Evolutionary conservation across 1,284 basidiomycete species (phyloP).

Genomic region (Boletus hoseneyae): DNA sequence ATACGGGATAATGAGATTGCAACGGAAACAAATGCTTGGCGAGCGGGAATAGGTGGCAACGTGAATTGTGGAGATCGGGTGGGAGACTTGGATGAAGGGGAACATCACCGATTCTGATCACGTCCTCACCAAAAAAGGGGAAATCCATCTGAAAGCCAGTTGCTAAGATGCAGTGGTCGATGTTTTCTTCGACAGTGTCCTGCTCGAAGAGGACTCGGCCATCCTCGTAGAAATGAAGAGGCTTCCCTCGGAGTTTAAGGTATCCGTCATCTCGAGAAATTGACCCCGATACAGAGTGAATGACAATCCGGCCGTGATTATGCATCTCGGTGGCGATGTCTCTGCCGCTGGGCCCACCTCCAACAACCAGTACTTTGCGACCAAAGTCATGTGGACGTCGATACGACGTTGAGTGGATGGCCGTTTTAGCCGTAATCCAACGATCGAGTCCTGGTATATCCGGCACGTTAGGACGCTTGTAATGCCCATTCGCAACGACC

Average conservation of each 20-base stretch:
- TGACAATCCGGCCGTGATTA: conserved; percentile 41
- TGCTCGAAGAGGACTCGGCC: conserved; percentile 59
- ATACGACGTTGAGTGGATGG: conserved; percentile 65
- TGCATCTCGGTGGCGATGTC: conserved; percentile 63
- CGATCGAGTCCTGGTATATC: conserved; percentile 50
- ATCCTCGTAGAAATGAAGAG: conserved; percentile 40
- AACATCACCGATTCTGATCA: conserved; percentile 32
- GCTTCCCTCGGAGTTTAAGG: conserved; percentile 43
- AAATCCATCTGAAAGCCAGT: conserved; percentile 68
- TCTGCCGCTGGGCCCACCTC: conserved; percentile 64
- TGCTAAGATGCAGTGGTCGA: conserved; percentile 66
- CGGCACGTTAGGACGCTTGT: conserved; percentile 59
- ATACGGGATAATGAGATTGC: conserved; percentile 44
- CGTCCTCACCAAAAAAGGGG: conserved; percentile 50
- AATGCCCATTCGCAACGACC: conserved; percentile 73
- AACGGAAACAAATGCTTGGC: conserved; percentile 51
- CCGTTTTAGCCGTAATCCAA: conserved; percentile 53
- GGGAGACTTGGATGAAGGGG: conserved; percentile 47
- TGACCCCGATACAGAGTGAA: conserved; percentile 53
- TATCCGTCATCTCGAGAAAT: conserved; percentile 31
- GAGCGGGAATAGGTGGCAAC: conserved; percentile 62
- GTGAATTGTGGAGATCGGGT: conserved; percentile 58
- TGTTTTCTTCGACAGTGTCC: conserved; percentile 47
- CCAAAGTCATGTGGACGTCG: conserved; percentile 49
- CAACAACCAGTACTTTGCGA: conserved; percentile 61